Evolutionary conservation across 2,329 filamentous ascomycete species (phyloP), one percentile per base, ranked within the genome.

Genomic region (Phaeosphaeria sp.): DNA sequence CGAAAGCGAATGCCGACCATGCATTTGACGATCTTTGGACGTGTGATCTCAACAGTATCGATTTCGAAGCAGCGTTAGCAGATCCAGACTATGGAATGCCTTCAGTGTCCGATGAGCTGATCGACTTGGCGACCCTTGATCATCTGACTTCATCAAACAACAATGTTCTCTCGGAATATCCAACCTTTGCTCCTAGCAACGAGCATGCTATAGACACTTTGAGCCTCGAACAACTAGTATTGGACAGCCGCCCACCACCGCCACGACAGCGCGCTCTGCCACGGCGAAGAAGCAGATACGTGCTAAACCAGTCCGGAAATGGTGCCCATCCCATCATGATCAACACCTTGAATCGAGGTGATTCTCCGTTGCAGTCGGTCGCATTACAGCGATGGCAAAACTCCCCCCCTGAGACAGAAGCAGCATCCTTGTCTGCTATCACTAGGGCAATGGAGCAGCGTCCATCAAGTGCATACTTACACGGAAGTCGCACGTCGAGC

Each of bases 331-430:
- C 64, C 15, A 60, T 66, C 18, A 36, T 49, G 1, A 65, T 66
- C 25, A 55, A 60, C 1, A 47, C 20, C 41, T 39, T 25, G 10
- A 56, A 46, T 18, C 36, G 44, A 3, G 22, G 46, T 10, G 36
- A 51, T 15, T 53, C 50, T 11, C 42, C 52, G 41, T 42, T 46
- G 6, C 66, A 67, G 17, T 65, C 68, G n/a, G 54, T 68, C 15
- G 60, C 87, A 5, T 78, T 89, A 65, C 86, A 89, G 76, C 79
- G 87, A 80, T 89, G 87, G 87, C 83, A 87, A 67, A 79, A 86
- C 64, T 88, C 85, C 54, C 87, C 87, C 33, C 87, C 87, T 23
- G 86, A 89, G 77, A 81, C 89, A 78, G 87, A 89, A 80, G 84
- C 86, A 65, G 87, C 87, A 54, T 81, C 84, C 6, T 81, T 87